Evolutionary conservation across 805 yeast species (phyloP).

Genomic region (Priceomyces carsonii): DNA sequence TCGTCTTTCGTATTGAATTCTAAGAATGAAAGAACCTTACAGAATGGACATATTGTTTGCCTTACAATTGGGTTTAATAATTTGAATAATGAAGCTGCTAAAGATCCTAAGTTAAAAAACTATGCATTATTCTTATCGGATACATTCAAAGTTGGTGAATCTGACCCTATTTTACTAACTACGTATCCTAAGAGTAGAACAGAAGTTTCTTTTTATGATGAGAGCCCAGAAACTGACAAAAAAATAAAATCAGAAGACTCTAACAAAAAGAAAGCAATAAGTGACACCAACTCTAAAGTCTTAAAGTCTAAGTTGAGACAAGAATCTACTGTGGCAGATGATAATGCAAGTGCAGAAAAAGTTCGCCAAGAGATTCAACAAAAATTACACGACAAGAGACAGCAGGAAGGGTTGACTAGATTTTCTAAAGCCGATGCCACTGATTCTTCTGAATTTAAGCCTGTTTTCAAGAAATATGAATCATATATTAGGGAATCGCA

Average conservation of each 20-base stretch:
- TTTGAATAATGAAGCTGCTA: conserved; percentile 48
- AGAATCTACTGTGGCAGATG: conserved; percentile 72
- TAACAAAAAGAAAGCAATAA: conserved; percentile 23
- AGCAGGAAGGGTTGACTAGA: conserved; percentile 81
- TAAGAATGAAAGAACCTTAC: conserved; percentile 67
- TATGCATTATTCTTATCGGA: conserved; percentile 80
- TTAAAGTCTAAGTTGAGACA: conserved; percentile 78
- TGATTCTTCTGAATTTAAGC: conserved; percentile 59
- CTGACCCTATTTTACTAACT: conserved; percentile 67
- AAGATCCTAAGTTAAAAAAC: conserved; percentile 50
- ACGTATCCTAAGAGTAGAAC: conserved; percentile 68
- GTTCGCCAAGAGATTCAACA: conserved; percentile 81
- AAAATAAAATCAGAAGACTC: conserved; percentile 32
- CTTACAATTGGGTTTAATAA: conserved; percentile 76
- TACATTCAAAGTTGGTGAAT: conserved; percentile 68
- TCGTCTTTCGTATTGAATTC: conserved; percentile 69
- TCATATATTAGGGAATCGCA: conserved; percentile 93
- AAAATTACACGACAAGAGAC: conserved; percentile 80
- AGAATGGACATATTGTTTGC: conserved; percentile 73
- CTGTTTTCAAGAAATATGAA: conserved; percentile 88
- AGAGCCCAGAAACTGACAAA: conserved; percentile 40
- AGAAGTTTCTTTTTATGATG: conserved; percentile 80
- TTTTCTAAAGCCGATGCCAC: conserved; percentile 78
- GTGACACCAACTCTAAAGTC: conserved; percentile 58
- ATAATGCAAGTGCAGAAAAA: conserved; percentile 62